These are phyloP conservation scores for Penicillium alfredii DNA, from an alignment of 495 filamentous ascomycete genomes.

Conservation along the genomic window DNA sequence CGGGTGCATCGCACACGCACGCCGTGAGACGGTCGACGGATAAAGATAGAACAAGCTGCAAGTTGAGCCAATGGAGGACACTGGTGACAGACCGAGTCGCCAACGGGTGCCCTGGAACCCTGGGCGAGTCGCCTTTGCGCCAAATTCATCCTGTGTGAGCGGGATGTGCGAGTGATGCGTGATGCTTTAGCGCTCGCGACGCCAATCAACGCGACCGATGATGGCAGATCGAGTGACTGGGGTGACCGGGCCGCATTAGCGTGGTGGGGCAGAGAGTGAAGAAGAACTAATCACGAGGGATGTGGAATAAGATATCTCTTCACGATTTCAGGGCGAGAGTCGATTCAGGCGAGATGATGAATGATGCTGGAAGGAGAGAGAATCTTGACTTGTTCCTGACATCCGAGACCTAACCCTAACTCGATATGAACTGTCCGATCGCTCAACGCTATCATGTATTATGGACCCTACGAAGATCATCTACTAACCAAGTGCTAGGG, in stretches of 20 bases:
- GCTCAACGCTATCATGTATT: too few relatives aligned
- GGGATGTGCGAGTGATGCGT: constrained; percentile 13
- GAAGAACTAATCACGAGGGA: constrained; percentile 1
- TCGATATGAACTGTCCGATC: too few relatives aligned
- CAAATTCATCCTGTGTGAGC: constrained; percentile 1
- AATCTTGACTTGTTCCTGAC: too few relatives aligned
- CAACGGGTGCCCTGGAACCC: too few relatives aligned
- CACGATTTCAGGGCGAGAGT: too few relatives aligned
- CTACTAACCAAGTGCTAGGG: too few relatives aligned
- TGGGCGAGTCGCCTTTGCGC: background rate
- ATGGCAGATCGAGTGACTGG: constrained; percentile 13
- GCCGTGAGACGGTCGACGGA: constrained; percentile 14
- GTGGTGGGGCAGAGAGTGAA: constrained; percentile 7
- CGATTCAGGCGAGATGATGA: too few relatives aligned
- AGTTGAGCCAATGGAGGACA: constrained; percentile 12
- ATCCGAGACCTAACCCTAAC: too few relatives aligned
- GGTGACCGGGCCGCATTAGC: constrained; percentile 29
- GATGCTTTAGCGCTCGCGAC: constrained; percentile 20
- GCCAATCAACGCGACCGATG: constrained; percentile 14
- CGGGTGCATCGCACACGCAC: constrained; percentile 1
- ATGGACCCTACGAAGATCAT: too few relatives aligned
- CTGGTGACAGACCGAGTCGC: constrained; percentile 2
- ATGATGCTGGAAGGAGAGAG: too few relatives aligned
- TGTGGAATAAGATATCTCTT: too few relatives aligned
- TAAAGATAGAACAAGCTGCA: background rate